A percentile compares a stretch with the other conserved stretches of the same genome.
Conservation (phyloP, 2,329 filamentous ascomycete species). For the Clonostachys solani region DNA sequence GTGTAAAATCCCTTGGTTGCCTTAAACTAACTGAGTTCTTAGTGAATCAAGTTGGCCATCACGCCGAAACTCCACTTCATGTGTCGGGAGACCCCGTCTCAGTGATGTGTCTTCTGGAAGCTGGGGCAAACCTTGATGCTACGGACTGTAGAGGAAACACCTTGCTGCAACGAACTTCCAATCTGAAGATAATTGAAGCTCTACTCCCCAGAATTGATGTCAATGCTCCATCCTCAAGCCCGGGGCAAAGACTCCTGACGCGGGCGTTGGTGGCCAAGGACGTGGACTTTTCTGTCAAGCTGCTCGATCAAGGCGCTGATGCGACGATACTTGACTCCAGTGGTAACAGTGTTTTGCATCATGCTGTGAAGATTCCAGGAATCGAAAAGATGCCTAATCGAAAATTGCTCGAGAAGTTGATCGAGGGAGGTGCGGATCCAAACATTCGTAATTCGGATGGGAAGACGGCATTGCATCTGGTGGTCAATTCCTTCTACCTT, state of each 20-base stretch:
- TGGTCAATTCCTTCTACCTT: neutral
- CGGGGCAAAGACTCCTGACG: neutral
- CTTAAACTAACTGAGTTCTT: no score
- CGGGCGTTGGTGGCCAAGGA: neutral
- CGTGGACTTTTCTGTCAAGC: neutral
- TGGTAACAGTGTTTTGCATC: neutral
- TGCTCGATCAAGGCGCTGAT: neutral
- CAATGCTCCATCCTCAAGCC: neutral
- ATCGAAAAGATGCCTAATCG: no score
- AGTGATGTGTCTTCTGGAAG: neutral
- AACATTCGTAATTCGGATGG: neutral
- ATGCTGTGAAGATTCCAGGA: no score
- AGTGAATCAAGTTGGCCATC: neutral
- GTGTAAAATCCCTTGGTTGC: no score
- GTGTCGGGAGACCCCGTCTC: neutral
- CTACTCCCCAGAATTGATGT: neutral
- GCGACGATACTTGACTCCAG: neutral
- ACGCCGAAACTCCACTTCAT: neutral
- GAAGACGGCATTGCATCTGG: neutral
- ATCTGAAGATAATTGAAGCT: neutral
- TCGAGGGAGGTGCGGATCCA: neutral
- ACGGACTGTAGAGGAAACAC: neutral
- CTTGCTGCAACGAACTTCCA: neutral
- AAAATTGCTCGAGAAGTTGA: neutral
- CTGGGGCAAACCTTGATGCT: neutral